Evolutionary conservation across 176 grass and related monocot genomes (phyloP).

Genomic region (Carex pumila): DNA sequence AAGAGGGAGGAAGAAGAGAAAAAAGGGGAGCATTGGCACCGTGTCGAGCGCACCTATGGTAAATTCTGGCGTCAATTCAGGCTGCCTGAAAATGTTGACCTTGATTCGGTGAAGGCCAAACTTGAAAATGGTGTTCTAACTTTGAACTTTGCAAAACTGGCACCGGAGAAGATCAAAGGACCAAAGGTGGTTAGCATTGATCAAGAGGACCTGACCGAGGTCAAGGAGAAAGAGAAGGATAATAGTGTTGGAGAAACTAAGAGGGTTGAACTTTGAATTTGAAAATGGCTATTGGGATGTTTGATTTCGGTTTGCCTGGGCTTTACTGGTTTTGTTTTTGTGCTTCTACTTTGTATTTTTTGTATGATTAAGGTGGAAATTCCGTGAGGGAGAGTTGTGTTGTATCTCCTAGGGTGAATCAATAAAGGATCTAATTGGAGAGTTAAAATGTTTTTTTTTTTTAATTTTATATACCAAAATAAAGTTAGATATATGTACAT

Average conservation of each 20-base stretch:
- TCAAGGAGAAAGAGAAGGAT: constrained; percentile 35
- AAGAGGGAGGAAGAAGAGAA: constrained; percentile 47
- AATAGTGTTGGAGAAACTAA: constrained; percentile 17
- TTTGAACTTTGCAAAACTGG: constrained; percentile 52
- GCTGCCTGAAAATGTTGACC: constrained; percentile 67
- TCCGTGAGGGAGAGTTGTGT: background rate
- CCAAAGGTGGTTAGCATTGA: constrained; percentile 53
- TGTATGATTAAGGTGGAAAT: background rate
- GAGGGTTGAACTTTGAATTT: constrained; percentile 62
- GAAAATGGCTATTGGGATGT: background rate
- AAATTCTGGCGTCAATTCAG: constrained; percentile 92
- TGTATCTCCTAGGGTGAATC: background rate
- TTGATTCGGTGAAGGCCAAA: constrained; percentile 44
- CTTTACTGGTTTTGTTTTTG: background rate
- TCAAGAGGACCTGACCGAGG: background rate
- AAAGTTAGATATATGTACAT: too few relatives aligned
- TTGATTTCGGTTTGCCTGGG: background rate
- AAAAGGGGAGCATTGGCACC: constrained; percentile 69
- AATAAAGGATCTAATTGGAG: background rate
- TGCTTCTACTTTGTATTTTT: background rate
- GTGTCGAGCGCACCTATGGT: constrained; percentile 64
- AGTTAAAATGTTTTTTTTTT: too few relatives aligned
- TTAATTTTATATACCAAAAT: too few relatives aligned
- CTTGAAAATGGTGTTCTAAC: constrained; percentile 61
- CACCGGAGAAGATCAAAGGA: constrained; percentile 67